Evolutionary conservation across 1,284 basidiomycete species (phyloP).

Genomic region (Tilletiopsis washingtonensis): DNA sequence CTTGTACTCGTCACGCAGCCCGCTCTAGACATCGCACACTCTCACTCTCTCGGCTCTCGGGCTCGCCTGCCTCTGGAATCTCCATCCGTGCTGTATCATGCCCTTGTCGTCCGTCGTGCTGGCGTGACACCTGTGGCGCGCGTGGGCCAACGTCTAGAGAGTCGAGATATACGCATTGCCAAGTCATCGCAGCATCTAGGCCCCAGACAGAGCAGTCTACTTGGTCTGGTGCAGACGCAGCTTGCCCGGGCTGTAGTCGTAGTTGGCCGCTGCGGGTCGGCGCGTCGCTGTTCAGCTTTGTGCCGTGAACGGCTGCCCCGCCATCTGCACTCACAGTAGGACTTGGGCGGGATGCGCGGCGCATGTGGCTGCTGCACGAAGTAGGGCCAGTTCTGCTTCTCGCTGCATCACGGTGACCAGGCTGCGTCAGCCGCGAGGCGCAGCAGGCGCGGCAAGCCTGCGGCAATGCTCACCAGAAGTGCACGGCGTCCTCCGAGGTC

Average conservation of each 20-base stretch:
- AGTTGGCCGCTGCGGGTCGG: conserved; percentile 57
- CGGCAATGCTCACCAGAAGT: conserved; percentile 68
- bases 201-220: too few species aligned
- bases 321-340: conserved; percentile 60
- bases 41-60: too few species aligned
- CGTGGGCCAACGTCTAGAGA: too few species aligned
- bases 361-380: conserved; percentile 48
- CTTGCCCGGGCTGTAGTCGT: conserved; percentile 69
- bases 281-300: not conserved
- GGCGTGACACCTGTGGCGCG: too few species aligned
- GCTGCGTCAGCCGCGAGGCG: not conserved
- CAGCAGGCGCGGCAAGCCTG: not conserved
- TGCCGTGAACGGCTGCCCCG: not conserved
- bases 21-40: too few species aligned
- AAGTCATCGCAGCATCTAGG: too few species aligned
- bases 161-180: too few species aligned
- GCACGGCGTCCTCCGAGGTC: conserved; percentile 82
- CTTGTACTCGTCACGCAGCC: too few species aligned
- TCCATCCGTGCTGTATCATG: too few species aligned
- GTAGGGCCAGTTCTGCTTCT: conserved; percentile 48
- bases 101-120: too few species aligned
- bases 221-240: conserved; percentile 86
- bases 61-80: too few species aligned
- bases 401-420: conserved; percentile 1
- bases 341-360: conserved; percentile 58